phyloP scores from a whole-genome alignment of 2,329 filamentous ascomycete genomes.

The Claviceps sp. region DNA sequence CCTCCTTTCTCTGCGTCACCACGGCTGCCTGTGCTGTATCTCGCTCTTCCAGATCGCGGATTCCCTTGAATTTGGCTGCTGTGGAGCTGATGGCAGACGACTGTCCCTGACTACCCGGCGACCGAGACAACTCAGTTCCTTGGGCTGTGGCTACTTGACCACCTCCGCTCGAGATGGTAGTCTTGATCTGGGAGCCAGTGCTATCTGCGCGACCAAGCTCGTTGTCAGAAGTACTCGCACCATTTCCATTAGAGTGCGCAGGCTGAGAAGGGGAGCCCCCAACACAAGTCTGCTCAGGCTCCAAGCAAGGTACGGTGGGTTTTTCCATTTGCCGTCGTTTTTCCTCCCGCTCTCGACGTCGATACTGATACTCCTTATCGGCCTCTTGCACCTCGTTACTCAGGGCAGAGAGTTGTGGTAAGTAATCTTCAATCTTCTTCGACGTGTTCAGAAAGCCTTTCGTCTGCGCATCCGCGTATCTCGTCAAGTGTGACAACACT shows the following conservation, averaged over 20 bases:
- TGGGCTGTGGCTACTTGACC: conserved; percentile 15
- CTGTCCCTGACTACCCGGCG: conserved; percentile 39
- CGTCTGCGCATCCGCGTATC: conserved; percentile 83
- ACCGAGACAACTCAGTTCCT: conserved; percentile 36
- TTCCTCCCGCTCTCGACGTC: conserved; percentile 88
- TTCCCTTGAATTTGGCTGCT: conserved; percentile 66
- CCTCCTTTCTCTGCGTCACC: conserved; percentile 69
- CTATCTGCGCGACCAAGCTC: conserved; percentile 64
- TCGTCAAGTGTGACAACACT: conserved; percentile 84
- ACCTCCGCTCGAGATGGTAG: conserved; percentile 31
- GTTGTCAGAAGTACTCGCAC: conserved; percentile 43
- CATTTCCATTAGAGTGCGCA: conserved; percentile 29
- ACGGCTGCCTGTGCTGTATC: conserved; percentile 38
- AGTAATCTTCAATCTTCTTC: conserved; percentile 73
- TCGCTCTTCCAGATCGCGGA: conserved; percentile 82
- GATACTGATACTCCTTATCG: conserved; percentile 93
- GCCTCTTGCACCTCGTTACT: conserved; percentile 81
- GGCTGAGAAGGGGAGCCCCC: conserved; percentile 19
- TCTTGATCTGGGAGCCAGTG: conserved; percentile 53
- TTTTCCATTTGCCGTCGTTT: conserved; percentile 85
- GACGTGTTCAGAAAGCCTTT: conserved; percentile 68
- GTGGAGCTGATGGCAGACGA: conserved; percentile 36
- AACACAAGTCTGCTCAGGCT: conserved; percentile 47
- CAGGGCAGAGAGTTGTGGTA: conserved; percentile 82
- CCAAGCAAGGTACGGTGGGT: conserved; percentile 59